Base-by-base conservation (phyloP, 441 rosid genomes). In the Aleurites moluccanus region DNA sequence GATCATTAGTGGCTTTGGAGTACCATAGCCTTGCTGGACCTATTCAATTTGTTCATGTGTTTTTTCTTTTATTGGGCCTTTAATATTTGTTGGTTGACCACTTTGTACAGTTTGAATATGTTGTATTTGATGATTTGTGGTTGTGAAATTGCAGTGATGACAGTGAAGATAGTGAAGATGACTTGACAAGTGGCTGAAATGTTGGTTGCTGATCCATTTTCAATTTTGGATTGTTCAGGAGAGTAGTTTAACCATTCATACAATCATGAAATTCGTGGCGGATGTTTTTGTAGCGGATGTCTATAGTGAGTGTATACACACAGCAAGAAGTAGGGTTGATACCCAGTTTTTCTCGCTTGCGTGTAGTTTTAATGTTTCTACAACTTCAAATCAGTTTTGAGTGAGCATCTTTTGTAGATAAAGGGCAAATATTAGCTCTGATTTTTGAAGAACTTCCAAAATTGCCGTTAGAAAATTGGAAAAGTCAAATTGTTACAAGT, bases 81-180 rank as follows among this genome's bases (percentile, higher is more conserved):
- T 6, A 6, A 3, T 38, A 27, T 65, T 25, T 23, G 10, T 9
- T 25, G 53, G 21, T 25, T 6, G 15, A 40, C n/a, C 25, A 14
- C 30, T 42, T 13, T 44, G 27, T 7, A 27, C 3, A 2, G 6
- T 45, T 13, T 27, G 5, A 3, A 55, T 18, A 13, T 61, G 55
- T 27, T 38, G 56, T 53, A 40, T 20, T 55, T 40, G 30, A 18
- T 65, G 74, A 10, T 70, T 70, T 21, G 52, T 76, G 69, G 42
- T 57, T 67, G 4, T 67, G 60, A 72, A 75, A 68, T 63, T 84
- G 91, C 92, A 96, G 99, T 60, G 98, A 96, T 75, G 92, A 84
- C 73, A 93, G 97, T 55, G 98, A 85, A 35, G 90, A 77, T 68
- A 90, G 98, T 14, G 99, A 91, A 68, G 90, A 86, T 79, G 98